Evolutionary conservation across 208 protist species (phyloP), one percentile per base, ranked within the genome.

Genomic region (Leishmania major): DNA sequence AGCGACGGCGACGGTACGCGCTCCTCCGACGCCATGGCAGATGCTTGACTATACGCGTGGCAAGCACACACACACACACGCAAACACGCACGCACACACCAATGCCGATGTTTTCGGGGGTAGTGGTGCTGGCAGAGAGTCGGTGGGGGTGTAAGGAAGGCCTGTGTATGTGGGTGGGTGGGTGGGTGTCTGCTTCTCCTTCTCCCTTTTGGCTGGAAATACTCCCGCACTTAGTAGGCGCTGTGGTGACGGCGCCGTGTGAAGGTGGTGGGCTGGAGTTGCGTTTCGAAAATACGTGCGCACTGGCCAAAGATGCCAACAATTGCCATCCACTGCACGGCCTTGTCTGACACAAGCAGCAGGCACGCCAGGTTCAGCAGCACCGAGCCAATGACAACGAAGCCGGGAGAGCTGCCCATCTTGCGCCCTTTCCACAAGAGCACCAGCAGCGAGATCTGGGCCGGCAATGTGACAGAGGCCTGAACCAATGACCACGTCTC

Each of bases 281-380:
- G 78, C 7, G 67, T 77, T 51, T 86, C 87, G 53, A 93, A 96
- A 28, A 94, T 51, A 0, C 93, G 80, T 25, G 86, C 83, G 70
- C 79, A 82, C 57, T 94, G 93, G 4, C 91, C 90, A 71, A 81
- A 87, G 28, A 94, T 79, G 51, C 86, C 88, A 1, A 93, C 78
- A 62, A 94, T 89, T 35, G 91, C 88, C 88, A 94, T 92, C 93
- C 93, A 96, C 76, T 92, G 88, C 53, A 96, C 60, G 6, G 83
- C 85, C 78, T 89, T 88, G 55, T 85, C 62, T n/a, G 88, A 82
- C 10, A 89, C 83, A 15, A 96, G 78, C 3, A 93, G 55, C 45
- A 96, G 79, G 37, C 81, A 83, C 25, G 90, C n/a, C 28, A 90
- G 40, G 71, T 85, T 88, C 60, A 96, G 73, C 22, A 89, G 45